Evolutionary conservation across 2,329 filamentous ascomycete genomes (phyloP).

Genomic region (Pseudogymnoascus sp.): DNA sequence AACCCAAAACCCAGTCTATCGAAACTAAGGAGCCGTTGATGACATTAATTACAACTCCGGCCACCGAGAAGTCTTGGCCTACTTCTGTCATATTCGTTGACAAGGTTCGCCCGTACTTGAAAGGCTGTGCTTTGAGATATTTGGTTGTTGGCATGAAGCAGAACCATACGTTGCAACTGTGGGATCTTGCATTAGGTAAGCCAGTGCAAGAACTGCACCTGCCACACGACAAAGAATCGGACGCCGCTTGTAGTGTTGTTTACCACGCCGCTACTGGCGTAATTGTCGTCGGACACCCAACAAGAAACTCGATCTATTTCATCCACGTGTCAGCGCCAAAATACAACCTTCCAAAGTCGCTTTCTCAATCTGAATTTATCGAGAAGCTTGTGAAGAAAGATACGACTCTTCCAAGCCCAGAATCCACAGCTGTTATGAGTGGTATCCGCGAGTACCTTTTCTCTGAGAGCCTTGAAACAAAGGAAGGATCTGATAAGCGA

Average conservation of each 20-base stretch:
- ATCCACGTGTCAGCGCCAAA: slow-evolving; percentile 89
- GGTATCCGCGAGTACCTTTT: slow-evolving; percentile 95
- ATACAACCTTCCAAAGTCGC: slow-evolving; percentile 69
- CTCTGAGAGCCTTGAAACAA: slow-evolving; percentile 30
- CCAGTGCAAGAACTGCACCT: slow-evolving; percentile 96
- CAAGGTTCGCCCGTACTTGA: slow-evolving; percentile 88
- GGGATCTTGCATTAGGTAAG: slow-evolving; percentile 93
- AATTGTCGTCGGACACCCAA: slow-evolving; percentile 91
- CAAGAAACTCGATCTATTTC: slow-evolving; percentile 95
- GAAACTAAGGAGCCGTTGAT: slow-evolving; percentile 82
- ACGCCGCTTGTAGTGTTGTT: slow-evolving; percentile 94
- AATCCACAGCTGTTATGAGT: slow-evolving; percentile 95
- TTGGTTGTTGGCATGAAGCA: slow-evolving; percentile 98
- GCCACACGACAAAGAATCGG: slow-evolving; percentile 90
- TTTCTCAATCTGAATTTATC: slow-evolving; percentile 85
- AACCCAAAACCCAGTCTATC: slow-evolving; percentile 47
- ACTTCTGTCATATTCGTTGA: slow-evolving; percentile 94
- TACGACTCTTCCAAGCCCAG: slow-evolving; percentile 68
- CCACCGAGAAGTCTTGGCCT: slow-evolving; percentile 90
- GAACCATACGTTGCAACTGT: slow-evolving; percentile 96
- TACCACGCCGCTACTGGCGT: slow-evolving; percentile 91
- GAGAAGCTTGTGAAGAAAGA: slow-evolving; percentile 69
- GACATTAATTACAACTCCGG: slow-evolving; percentile 78
- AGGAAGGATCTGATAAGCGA: slow-evolving; percentile 9
- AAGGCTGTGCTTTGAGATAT: slow-evolving; percentile 83